Evolutionary conservation across 2,329 filamentous ascomycete species (phyloP), one percentile per base, ranked within the genome.

Genomic region (Aspergillus oerlinghausenensis): DNA sequence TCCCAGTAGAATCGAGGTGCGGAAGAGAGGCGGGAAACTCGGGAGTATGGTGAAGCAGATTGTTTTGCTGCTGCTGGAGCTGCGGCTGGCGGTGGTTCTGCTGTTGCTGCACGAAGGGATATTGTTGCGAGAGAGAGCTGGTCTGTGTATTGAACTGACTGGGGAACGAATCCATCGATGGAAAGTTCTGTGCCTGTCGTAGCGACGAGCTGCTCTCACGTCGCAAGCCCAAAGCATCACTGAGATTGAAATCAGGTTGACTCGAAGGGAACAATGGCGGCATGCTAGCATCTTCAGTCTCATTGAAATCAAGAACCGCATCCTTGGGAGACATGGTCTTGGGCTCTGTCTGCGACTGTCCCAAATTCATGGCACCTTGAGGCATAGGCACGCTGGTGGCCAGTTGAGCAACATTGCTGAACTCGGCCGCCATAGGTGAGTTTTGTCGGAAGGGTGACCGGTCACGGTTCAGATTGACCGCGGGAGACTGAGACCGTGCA

Each of bases 291-390:
- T 88, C 87, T 19, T 88, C 86, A 0, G 80, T 74, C 42, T 94
- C 90, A 59, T 88, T 84, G 70, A 92, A 96, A 58, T 97, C 92
- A 51, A 97, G 77, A 58, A 96, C 76, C 1, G 92, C 90, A 67
- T 97, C 93, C 75, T 96, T 95, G 25, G 93, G 94, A 1, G 93
- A 97, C 49, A 99, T 96, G 0, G 93, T 96, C 73, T 90, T 90
- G 1, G 85, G 81, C n/a, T 88, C 70, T 40, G 70, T 64, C 59
- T 72, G 64, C 51, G 77, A 53, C 50, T 63, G 51, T 25, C 62
- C 58, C 54, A 71, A 59, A n/a, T 56, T 62, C 60, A 72, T 77
- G 53, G 67, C 63, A 50, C 62, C 64, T 42, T 70, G 67, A 32
- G 62, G 29, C 55, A 70, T 65, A 9, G 72, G 70, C n/a, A 73